phyloP scores from a whole-genome alignment of 768 basidiomycete species.

The Phylloporus scabripes region DNA sequence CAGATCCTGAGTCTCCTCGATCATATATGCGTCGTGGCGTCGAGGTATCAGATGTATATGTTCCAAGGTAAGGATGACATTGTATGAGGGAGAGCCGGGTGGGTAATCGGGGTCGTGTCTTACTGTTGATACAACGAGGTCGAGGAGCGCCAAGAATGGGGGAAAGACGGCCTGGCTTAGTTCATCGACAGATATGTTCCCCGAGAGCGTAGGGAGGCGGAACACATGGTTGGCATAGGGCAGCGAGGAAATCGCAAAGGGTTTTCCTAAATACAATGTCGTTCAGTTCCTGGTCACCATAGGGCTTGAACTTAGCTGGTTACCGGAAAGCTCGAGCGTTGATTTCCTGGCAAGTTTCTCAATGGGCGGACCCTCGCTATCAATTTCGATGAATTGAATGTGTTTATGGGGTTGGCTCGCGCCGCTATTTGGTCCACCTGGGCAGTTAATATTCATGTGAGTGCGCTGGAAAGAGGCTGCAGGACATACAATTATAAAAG shows the following conservation, averaged over 20 bases:
- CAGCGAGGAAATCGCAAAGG: conserved; percentile 61
- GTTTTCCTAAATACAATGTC: conserved; percentile 45
- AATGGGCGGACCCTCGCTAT: conserved; percentile 65
- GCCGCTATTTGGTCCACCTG: conserved; percentile 74
- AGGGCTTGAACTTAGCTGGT: neutral
- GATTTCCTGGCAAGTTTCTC: conserved; percentile 60
- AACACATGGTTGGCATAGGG: conserved; percentile 80
- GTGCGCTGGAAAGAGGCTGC: neutral
- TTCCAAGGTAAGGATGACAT: conserved; percentile 72
- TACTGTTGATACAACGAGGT: conserved; percentile 68
- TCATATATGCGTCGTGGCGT: conserved; percentile 49
- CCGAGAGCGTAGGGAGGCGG: conserved; percentile 36
- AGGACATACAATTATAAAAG: conserved; percentile 80
- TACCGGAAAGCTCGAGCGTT: conserved; percentile 43
- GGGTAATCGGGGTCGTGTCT: conserved; percentile 63
- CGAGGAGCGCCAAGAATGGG: conserved; percentile 68
- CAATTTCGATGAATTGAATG: conserved; percentile 74
- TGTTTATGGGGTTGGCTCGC: conserved; percentile 92
- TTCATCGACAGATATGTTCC: conserved; percentile 29
- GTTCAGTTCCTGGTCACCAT: conserved; percentile 2
- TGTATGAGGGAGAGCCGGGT: conserved; percentile 68
- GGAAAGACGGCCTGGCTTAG: conserved; percentile 49
- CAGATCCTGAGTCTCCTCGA: conserved; percentile 48
- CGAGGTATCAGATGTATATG: conserved; percentile 88
- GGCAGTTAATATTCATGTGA: neutral